Evolutionary conservation across 768 basidiomycete species (phyloP), one percentile per base, ranked within the genome.

Genomic region (Boletus tylopilopsis): DNA sequence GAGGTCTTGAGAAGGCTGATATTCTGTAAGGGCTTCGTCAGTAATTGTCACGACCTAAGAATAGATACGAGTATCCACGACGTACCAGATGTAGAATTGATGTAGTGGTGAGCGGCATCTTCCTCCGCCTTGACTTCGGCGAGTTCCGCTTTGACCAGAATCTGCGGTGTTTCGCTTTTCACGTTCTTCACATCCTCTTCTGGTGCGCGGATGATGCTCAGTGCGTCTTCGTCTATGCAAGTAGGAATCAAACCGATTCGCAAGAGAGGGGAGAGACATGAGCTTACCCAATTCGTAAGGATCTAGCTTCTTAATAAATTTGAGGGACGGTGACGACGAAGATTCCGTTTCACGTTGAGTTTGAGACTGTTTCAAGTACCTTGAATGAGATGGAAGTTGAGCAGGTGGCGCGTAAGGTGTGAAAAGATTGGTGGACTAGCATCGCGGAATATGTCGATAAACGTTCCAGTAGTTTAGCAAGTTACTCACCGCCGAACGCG

Each of bases 221-320:
- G 30, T 11, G 64, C 57, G 5, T 64, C 60, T 34, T 68, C 66
- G 2, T 68, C 64, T 68, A 21, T 15, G 6, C 6, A 27, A 34
- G 1, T 1, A 45, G 6, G 10, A 18, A 12, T 36, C 10, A 33
- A 22, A 25, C 2, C 5, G 37, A 34, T 11, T 3, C 8, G 40
- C 13, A 3, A 10, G 18, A 30, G 5, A 6, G 37, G 2, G 1
- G 33, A 16, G 21, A 19, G 4, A 5, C 2, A 15, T 3, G 11
- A 6, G 34, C 40, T 41, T 16, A 55, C 67, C 67, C 18, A 64
- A 22, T 32, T 67, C 64, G 6, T 66, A 68, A 0, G 64, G 64
- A 42, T 68, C 67, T 3, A 64, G 32, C 35, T 66, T 66, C 37
- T 54, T 66, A 30, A 64, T 19, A 16, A 60, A 51, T 36, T 61